Evolutionary conservation across 2,329 filamentous ascomycete species (phyloP), one percentile per base, ranked within the genome.

Genomic region (Tolypocladium tundrense): DNA sequence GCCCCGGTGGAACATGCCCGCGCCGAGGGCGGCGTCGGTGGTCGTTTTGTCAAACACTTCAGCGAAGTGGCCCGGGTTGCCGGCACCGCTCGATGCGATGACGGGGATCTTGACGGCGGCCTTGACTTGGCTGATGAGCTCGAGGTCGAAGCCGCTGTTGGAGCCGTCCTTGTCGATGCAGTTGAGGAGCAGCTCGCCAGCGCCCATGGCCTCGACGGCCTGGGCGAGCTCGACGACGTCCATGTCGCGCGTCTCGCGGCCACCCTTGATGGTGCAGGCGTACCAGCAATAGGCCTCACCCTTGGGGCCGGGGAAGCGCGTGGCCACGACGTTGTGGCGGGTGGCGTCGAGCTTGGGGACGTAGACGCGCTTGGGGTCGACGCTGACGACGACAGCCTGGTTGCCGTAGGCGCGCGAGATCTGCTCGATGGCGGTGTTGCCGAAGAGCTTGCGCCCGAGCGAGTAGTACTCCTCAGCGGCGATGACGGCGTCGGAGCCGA

Each of bases 91-190:
- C 35, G 89, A 94, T 16, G 94, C 92, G 73, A 99, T 96, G 54
- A 99, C 94, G 8, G 94, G 94, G 63, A 99, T 97, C 69, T 81
- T 88, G 62, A 96, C 83, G 21, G 89, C 85, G n/a, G 70, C 77
- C 76, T 99, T 99, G 60, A 97, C 93, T 69, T 92, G 88, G 55
- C 82, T 77, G 66, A 99, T 90, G 57, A 99, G 80, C 77, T 97
- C 94, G 11, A 96, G 79, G 72, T 99, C 94, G 70, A 97, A 99
- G 1, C 94, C 94, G 65, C 84, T 88, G 75, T 96, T 97, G 58
- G 90, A 94, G 57, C 94, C 94, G 72, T 99, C 94, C 70, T 88
- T 90, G 77, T 99, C 94, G 67, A 99, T 99, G 77, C 92, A 97
- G 75, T 99, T 99, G 58, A 99, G 83, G 55, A 99, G 77, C 59